These are phyloP conservation scores for Botrytis cinerea DNA, from an alignment of 2,329 filamentous ascomycete species.

Conservation along the genomic window DNA sequence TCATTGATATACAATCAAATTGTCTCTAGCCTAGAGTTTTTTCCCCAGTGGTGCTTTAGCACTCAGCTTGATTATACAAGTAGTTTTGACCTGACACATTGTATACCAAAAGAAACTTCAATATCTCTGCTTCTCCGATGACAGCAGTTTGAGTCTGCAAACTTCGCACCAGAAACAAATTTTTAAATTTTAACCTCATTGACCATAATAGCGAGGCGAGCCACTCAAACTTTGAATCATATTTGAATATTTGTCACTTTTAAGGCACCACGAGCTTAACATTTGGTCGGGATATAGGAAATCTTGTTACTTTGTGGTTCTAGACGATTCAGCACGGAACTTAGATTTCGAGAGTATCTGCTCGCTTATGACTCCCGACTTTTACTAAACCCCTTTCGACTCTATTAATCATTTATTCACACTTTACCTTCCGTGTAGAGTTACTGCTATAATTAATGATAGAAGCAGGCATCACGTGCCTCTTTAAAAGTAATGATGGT, in stretches of 20 bases:
- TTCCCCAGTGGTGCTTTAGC: not conserved
- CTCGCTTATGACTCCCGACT: not conserved
- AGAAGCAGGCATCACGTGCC: not conserved
- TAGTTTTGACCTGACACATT: not conserved
- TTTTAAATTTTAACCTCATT: not conserved
- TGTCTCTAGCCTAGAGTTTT: not conserved
- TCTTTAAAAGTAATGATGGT: not conserved
- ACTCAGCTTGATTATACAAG: not conserved
- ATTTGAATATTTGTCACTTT: not conserved
- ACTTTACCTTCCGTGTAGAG: not conserved
- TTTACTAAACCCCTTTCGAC: not conserved
- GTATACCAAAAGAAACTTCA: not conserved
- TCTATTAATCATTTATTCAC: not conserved
- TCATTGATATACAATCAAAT: not conserved
- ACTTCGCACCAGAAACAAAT: not conserved
- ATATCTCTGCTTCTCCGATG: too few relatives aligned
- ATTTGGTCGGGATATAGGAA: not conserved
- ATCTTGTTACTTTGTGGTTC: not conserved
- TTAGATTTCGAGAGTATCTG: not conserved
- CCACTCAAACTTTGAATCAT: not conserved
- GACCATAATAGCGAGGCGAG: not conserved
- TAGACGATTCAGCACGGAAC: not conserved
- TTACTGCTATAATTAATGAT: not conserved
- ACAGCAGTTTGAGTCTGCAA: not conserved
- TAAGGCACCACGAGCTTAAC: not conserved